Conservation (phyloP, 2,329 filamentous ascomycete genomes). For the Neurospora sp. region DNA sequence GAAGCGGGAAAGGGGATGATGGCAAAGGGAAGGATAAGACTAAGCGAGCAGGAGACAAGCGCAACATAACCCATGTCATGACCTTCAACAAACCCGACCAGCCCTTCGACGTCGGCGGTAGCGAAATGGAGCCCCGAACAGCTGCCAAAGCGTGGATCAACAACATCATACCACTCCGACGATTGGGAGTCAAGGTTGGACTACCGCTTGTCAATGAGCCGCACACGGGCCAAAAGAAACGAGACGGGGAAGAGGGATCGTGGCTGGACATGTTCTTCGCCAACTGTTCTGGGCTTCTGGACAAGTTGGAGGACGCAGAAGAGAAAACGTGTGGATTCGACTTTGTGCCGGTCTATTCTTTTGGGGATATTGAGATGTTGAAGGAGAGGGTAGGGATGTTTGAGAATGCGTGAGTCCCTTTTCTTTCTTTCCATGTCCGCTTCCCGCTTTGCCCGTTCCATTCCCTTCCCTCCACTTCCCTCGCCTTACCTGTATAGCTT, state of each 20-base stretch:
- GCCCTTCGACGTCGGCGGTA: neutral
- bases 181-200: slow-evolving; percentile 55
- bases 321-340: slow-evolving; percentile 47
- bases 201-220: slow-evolving; percentile 53
- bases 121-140: slow-evolving; percentile 29
- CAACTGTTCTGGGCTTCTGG: slow-evolving; percentile 51
- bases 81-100: slow-evolving; percentile 71
- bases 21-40: neutral
- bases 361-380: slow-evolving; percentile 57
- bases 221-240: slow-evolving; percentile 16
- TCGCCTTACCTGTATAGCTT: too few species aligned
- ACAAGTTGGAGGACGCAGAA: slow-evolving; percentile 18
- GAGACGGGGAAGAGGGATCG: neutral
- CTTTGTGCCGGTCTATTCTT: slow-evolving; percentile 57
- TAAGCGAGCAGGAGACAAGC: slow-evolving; percentile 9
- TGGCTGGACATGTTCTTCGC: slow-evolving; percentile 60
- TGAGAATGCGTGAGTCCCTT: slow-evolving; percentile 28
- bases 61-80: slow-evolving; percentile 58
- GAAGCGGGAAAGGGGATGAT: neutral
- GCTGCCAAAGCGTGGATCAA: slow-evolving; percentile 61
- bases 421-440: neutral
- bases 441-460: too few species aligned
- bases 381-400: slow-evolving; percentile 55
- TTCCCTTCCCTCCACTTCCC: too few species aligned
- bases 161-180: slow-evolving; percentile 58